Percentiles rank a stretch among this genome's conserved stretches.
Evolutionary conservation across 345 rosid genomes (phyloP).

Genomic region (Kernera saxatilis): DNA sequence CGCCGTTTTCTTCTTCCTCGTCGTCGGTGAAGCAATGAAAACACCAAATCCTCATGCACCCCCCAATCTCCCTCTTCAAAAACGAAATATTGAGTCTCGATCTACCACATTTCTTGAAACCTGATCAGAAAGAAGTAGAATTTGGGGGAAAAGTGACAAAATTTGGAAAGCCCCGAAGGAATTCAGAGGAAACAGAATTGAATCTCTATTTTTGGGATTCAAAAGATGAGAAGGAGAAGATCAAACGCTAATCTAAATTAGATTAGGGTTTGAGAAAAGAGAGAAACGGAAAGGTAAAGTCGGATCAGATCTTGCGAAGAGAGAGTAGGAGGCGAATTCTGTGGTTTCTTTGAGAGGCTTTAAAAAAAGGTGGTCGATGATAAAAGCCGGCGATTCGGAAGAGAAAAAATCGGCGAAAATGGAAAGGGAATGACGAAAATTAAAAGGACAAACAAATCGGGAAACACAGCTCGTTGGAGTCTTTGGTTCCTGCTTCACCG

Average conservation of each 20-base stretch:
- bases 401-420: constrained; percentile 9
- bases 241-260: not conserved
- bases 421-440: constrained; percentile 19
- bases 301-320: constrained; percentile 23
- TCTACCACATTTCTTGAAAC: constrained; percentile 38
- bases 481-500: constrained; percentile 12
- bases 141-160: constrained; percentile 13
- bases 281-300: not conserved
- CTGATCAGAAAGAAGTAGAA: not conserved
- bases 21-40: constrained; percentile 55
- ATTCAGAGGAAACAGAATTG: not conserved
- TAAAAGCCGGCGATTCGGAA: constrained; percentile 15
- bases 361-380: not conserved
- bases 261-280: constrained; percentile 28
- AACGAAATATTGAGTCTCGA: constrained; percentile 50
- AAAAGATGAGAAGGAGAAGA: not conserved
- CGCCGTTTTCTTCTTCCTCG: constrained; percentile 34
- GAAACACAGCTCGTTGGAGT: not conserved
- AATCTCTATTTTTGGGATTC: not conserved
- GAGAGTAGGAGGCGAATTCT: not conserved
- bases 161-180: not conserved
- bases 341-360: not conserved
- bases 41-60: constrained; percentile 95
- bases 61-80: constrained; percentile 1
- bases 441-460: constrained; percentile 11